Percentiles rank a stretch among this genome's conserved stretches.
phyloP scores from a whole-genome alignment of 768 basidiomycete genomes.

The Xerocomellus amylosporus region DNA sequence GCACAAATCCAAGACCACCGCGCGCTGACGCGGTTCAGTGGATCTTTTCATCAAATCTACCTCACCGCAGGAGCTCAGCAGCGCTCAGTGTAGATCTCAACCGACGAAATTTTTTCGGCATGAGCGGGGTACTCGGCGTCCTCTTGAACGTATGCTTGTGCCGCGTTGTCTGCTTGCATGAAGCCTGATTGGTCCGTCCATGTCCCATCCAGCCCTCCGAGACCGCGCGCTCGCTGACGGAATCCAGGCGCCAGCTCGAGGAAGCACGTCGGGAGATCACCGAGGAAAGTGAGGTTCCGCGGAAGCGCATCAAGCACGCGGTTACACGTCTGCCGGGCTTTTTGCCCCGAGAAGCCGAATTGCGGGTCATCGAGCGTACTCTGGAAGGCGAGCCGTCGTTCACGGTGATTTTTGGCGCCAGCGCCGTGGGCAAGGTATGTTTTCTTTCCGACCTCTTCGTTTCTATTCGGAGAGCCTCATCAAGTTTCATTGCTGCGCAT shows the following conservation, averaged over 20 bases:
- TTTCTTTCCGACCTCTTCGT: neutral
- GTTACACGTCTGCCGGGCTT: slow-evolving; percentile 76
- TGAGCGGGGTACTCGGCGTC: slow-evolving; percentile 75
- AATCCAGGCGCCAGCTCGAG: slow-evolving; percentile 71
- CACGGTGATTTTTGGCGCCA: slow-evolving; percentile 77
- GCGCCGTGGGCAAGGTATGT: slow-evolving; percentile 74
- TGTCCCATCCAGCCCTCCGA: slow-evolving; percentile 59
- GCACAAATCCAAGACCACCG: slow-evolving; percentile 28
- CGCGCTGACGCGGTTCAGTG: slow-evolving; percentile 55
- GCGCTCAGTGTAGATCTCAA: slow-evolving; percentile 58
- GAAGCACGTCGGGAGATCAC: slow-evolving; percentile 74
- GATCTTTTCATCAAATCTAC: slow-evolving; percentile 74
- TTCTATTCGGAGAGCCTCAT: slow-evolving; percentile 2
- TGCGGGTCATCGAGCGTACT: slow-evolving; percentile 59
- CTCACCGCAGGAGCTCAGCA: slow-evolving; percentile 56
- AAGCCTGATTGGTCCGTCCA: slow-evolving; percentile 11
- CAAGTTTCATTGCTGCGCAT: neutral
- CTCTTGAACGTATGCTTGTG: slow-evolving; percentile 60
- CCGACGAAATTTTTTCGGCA: slow-evolving; percentile 73
- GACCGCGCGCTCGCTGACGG: slow-evolving; percentile 74
- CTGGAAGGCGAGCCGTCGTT: slow-evolving; percentile 72
- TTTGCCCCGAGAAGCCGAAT: slow-evolving; percentile 65
- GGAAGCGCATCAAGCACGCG: slow-evolving; percentile 70
- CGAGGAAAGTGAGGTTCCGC: slow-evolving; percentile 63
- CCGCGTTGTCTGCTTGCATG: neutral